Percentiles rank a stretch among this genome's conserved stretches.
These are phyloP conservation scores for Debaryomyces hansenii DNA, from an alignment of 805 yeast species.

Conservation along the genomic window DNA sequence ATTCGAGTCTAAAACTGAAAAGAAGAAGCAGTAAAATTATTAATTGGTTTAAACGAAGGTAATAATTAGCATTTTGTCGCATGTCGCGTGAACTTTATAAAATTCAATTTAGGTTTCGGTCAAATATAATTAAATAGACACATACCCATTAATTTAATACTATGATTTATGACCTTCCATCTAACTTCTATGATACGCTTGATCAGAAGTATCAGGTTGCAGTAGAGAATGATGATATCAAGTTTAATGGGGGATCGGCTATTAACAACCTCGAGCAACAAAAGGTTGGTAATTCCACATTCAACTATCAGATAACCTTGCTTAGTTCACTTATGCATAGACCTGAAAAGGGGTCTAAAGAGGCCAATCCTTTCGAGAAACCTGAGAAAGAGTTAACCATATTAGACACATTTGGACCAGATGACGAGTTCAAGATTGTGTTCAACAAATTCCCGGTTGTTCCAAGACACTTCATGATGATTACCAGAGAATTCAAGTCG, in stretches of 20 bases:
- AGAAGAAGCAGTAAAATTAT: slow-evolving; percentile 17
- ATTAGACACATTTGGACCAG: slow-evolving; percentile 48
- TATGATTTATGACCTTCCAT: slow-evolving; percentile 33
- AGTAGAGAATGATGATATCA: slow-evolving; percentile 41
- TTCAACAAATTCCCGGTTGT: slow-evolving; percentile 87
- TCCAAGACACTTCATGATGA: slow-evolving; percentile 73
- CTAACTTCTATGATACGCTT: slow-evolving; percentile 35
- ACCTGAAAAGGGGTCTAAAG: slow-evolving; percentile 40
- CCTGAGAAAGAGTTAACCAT: slow-evolving; percentile 79
- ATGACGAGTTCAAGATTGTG: slow-evolving; percentile 58
- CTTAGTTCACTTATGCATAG: slow-evolving; percentile 35
- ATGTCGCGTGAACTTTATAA: slow-evolving; percentile 2
- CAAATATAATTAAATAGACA: not conserved
- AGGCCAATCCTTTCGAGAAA: slow-evolving; percentile 70
- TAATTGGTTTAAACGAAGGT: slow-evolving; percentile 24
- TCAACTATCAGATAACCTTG: slow-evolving; percentile 30
- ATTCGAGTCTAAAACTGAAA: slow-evolving; percentile 12
- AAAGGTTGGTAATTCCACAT: slow-evolving; percentile 9
- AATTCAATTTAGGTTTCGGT: not conserved
- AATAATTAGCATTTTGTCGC: slow-evolving; percentile 2
- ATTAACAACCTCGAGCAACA: slow-evolving; percentile 27
- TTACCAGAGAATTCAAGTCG: slow-evolving; percentile 70
- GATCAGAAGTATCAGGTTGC: slow-evolving; percentile 50
- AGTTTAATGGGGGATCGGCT: slow-evolving; percentile 51
- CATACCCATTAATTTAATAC: not conserved